phyloP scores from a whole-genome alignment of 2,329 filamentous ascomycete genomes.

The Colletotrichum sp. region DNA sequence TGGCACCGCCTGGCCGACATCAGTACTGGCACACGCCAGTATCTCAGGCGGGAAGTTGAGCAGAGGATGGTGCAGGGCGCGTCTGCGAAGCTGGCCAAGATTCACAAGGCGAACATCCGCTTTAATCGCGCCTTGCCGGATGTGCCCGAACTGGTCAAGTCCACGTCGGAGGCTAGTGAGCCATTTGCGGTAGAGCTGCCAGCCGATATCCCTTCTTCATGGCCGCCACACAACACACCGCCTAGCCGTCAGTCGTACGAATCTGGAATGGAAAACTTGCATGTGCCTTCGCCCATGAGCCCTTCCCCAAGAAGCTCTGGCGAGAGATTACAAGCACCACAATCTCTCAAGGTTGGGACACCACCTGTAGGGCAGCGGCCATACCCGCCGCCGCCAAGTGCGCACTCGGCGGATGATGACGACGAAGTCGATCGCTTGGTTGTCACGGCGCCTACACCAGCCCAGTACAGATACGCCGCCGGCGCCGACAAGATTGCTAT shows the following conservation, averaged over 20 bases:
- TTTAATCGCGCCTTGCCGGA: constrained; percentile 54
- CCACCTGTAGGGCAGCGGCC: constrained; percentile 29
- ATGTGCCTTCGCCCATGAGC: constrained; percentile 35
- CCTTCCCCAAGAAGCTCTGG: constrained; percentile 57
- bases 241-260: constrained; percentile 61
- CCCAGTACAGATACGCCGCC: constrained; percentile 60
- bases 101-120: constrained; percentile 76
- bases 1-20: constrained; percentile 95
- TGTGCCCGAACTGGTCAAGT: constrained; percentile 49
- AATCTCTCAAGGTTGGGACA: constrained; percentile 29
- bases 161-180: constrained; percentile 43
- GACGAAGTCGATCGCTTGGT: constrained; percentile 59
- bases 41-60: constrained; percentile 75
- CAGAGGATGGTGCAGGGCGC: constrained; percentile 79
- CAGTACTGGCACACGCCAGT: constrained; percentile 87
- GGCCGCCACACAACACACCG: constrained; percentile 37
- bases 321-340: constrained; percentile 44
- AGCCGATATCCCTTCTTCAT: constrained; percentile 52
- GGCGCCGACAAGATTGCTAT: constrained; percentile 74
- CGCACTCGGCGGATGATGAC: constrained; percentile 25
- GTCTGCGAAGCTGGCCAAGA: constrained; percentile 81
- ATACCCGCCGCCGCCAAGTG: constrained; percentile 32
- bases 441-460: constrained; percentile 61
- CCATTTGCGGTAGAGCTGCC: constrained; percentile 64
- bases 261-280: constrained; percentile 56